Base-by-base conservation (phyloP, 768 basidiomycete species). In the Suillus tomentosus region DNA sequence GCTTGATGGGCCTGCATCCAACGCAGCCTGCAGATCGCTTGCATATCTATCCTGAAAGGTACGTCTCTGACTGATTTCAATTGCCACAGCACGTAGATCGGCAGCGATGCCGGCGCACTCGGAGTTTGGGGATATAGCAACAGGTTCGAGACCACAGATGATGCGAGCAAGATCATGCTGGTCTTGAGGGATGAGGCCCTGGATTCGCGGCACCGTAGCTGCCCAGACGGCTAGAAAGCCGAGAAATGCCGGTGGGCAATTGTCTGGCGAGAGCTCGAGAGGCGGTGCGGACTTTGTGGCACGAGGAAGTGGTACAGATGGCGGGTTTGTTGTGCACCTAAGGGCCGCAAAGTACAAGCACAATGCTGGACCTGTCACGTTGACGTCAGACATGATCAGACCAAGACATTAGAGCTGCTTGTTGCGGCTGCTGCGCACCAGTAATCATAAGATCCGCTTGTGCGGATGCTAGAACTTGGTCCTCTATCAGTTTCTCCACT, bases 391-490 rank as follows among this genome's bases (percentile, higher is more conserved):
- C 15, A 48, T 27, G 10, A 27, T 63, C 10, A 39, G 24, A 27
- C 24, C 22, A 39, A 15, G 43, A 60, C 55, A 3, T 15, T 37
- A 7, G 56, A 45, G 15, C 50, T 43, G 13, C 24, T n/a, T 14
- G 27, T 31, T 31, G 6, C 54, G 37, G n/a, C 51, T 42, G 13
- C 24, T n/a, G 67, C 81, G 65, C 58, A 87, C 93, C 92, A 72
- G 90, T 88, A 64, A 95, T 89, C 92, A 94, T 94, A 37, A 95
- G 76, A 80, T 95, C 92, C 0, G 82, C 85, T 76, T 93, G 90
- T 13, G 91, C 94, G 53, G 87, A 89, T 42, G 87, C 88, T 6
- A 95, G 79, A 1, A 92, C 74, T 48, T 92, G 87, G 8, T 84
- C 84, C 70, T 91, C 90, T 40, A 95, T 78, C 2, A 95, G 79